Percentiles rank a stretch among this genome's conserved stretches.
Conservation (phyloP, 805 yeast genomes). For the Candida suzukii region DNA sequence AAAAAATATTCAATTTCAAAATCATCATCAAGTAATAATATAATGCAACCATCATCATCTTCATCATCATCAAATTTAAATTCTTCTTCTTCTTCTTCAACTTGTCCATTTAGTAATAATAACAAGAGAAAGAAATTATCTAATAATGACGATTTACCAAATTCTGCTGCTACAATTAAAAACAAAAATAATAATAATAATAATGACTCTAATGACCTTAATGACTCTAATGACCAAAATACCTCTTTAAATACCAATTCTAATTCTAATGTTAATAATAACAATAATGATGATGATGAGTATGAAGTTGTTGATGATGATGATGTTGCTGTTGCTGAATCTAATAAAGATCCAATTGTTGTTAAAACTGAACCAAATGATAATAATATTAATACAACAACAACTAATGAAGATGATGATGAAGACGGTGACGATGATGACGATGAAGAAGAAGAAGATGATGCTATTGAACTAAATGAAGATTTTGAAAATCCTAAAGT, state of each 20-base stretch:
- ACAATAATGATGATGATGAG: not conserved
- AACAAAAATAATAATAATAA: not conserved
- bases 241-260: not conserved
- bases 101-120: constrained; percentile 4
- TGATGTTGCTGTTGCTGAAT: no score
- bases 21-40: not conserved
- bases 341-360: no score
- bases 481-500: constrained; percentile 30
- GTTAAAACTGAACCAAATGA: no score
- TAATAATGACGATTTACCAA: constrained; percentile 1
- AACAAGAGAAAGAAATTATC: constrained; percentile 3
- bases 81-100: not conserved
- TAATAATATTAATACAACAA: not conserved
- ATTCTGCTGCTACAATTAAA: constrained; percentile 1
- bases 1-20: not conserved
- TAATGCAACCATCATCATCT: not conserved
- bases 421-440: not conserved
- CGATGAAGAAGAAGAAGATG: constrained; percentile 4
- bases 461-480: constrained; percentile 17
- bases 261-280: not conserved
- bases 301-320: not conserved
- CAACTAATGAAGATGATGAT: not conserved
- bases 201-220: not conserved
- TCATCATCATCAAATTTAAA: no score
- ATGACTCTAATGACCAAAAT: not conserved